Evolutionary conservation across 2,329 filamentous ascomycete species (phyloP).

Genomic region (Leptographium radiaticola): DNA sequence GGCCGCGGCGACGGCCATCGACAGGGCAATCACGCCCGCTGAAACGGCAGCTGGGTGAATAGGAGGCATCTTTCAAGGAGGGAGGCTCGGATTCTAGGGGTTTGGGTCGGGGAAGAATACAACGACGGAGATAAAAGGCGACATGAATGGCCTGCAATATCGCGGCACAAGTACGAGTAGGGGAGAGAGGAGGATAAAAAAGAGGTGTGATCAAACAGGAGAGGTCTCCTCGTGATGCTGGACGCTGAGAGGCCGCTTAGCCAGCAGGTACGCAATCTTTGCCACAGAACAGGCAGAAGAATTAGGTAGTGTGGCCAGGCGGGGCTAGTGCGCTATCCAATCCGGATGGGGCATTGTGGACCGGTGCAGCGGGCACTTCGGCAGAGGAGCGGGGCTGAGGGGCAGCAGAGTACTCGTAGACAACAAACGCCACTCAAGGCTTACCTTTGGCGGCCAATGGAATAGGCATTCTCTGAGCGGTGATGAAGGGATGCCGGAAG

Average conservation of each 20-base stretch:
- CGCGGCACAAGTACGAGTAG: too few relatives aligned
- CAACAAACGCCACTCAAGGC: constrained; percentile 19
- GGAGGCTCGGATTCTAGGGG: too few relatives aligned
- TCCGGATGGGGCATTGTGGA: background rate
- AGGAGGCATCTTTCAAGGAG: constrained; percentile 30
- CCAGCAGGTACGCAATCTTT: background rate
- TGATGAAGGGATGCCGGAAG: too few relatives aligned
- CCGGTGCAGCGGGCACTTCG: constrained; percentile 1
- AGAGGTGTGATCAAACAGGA: background rate
- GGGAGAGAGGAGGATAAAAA: background rate
- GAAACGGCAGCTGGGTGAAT: constrained; percentile 42
- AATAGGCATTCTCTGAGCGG: constrained; percentile 18
- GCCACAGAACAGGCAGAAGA: constrained; percentile 1
- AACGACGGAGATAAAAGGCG: background rate
- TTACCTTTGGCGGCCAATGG: constrained; percentile 25
- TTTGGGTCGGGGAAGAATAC: background rate
- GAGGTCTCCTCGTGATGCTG: too few relatives aligned
- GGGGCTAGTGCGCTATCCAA: background rate
- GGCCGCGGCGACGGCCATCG: constrained; percentile 43
- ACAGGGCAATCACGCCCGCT: constrained; percentile 45
- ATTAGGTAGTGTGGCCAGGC: background rate
- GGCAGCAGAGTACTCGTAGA: background rate
- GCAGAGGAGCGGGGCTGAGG: background rate
- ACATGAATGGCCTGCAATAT: background rate
- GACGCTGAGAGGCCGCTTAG: background rate